Evolutionary conservation across 352 stramenopile genomes (phyloP).

Genomic region (Phytophthora nicotianae): DNA sequence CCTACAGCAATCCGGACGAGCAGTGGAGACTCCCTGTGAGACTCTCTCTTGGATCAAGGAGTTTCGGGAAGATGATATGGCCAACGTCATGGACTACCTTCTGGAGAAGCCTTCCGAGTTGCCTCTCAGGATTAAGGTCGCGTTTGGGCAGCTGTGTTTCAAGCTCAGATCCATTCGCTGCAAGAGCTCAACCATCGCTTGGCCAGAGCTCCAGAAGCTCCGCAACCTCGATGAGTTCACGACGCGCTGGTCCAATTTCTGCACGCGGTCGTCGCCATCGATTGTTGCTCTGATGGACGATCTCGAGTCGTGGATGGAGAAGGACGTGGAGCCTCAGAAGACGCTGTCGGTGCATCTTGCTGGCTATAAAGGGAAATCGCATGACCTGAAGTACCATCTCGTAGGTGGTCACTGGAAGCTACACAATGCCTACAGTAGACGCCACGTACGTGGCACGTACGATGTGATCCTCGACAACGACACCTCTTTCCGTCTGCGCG

Average conservation of each 20-base stretch:
- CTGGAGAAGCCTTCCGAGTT: constrained; percentile 12
- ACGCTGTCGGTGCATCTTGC: constrained; percentile 35
- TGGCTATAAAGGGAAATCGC: constrained; percentile 10
- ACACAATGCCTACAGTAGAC: constrained; percentile 10
- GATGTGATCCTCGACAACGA: constrained; percentile 42
- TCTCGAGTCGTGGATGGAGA: constrained; percentile 33
- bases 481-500: constrained; percentile 39
- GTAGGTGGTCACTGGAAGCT: constrained; percentile 41
- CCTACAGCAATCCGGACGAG: constrained; percentile 31
- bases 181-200: constrained; percentile 26
- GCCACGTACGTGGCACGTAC: constrained; percentile 31
- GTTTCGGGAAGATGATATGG: constrained; percentile 28
- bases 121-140: constrained; percentile 25
- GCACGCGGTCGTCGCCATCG: constrained; percentile 19
- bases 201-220: constrained; percentile 40
- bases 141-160: constrained; percentile 44
- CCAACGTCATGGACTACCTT: constrained; percentile 34
- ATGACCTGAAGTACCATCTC: constrained; percentile 50
- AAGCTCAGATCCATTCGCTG: constrained; percentile 30
- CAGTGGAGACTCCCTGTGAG: constrained; percentile 16
- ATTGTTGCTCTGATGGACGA: constrained; percentile 34
- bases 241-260: constrained; percentile 47
- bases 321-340: constrained; percentile 10
- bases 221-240: constrained; percentile 29
- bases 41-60: constrained; percentile 35